Base-by-base conservation (phyloP, 148 eudicot species). In the Rhododendron ovatum region DNA sequence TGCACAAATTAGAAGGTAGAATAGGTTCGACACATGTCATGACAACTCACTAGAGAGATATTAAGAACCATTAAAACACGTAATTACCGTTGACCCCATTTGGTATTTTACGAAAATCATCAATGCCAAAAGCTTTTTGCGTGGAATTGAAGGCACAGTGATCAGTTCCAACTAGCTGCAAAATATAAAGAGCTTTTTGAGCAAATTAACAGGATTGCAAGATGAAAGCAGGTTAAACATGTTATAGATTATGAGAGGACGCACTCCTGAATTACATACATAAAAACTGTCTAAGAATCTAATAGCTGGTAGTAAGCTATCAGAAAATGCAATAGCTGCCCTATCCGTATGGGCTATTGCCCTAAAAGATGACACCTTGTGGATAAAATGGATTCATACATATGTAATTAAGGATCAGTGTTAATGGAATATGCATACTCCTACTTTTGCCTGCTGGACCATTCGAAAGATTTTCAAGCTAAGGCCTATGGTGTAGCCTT, bases 101-200 rank as follows among this genome's bases (percentile, higher is more conserved):
- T 41, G 98, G 99, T 55, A 98, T 95, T 90, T 93, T 98, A 41
- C 99, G 93, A 82, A 98, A 98, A 89, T 98, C 99, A 53, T 94
- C 94, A 86, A 91, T 89, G 73, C 99, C 99, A 6, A 92, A 61
- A 87, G 96, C 95, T 88, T 95, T 98, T 82, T 98, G 99, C n/a
- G 94, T 92, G 74, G 98, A 93, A 85, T 93, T 98, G 88, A 95
- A 98, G 84, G 93, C 71, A 88, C 99, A 98, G 89, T 98, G 99
- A 89, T 98, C 99, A 33, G 99, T 98, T 93, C 98, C 99, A 47
- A 98, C 95, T 39, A 98, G 94, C 99, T 98, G 94, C 89, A 92
- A 65, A 51, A 87, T 50, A 61, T 69, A 55, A 75, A 86, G 33
- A 79, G 26, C 17, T 14, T 22, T 35, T 20, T 84, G 26, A 53